Evolutionary conservation across 2,329 filamentous ascomycete genomes (phyloP), one percentile per base, ranked within the genome.

Genomic region (Domatiomyces globalis): DNA sequence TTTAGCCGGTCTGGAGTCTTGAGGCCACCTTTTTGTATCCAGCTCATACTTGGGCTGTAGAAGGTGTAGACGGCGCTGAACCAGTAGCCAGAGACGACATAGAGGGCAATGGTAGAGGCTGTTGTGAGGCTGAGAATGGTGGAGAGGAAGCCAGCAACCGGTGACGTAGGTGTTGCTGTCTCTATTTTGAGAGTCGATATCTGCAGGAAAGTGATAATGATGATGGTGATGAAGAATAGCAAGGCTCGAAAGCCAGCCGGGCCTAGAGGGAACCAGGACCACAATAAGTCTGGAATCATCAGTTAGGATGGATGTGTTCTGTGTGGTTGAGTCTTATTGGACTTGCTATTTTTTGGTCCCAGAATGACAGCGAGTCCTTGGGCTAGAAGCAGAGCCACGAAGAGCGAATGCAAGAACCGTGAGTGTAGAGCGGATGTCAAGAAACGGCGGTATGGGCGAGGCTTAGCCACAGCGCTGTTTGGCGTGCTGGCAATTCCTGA

Each of bases 391-490:
- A 92, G 70, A 12, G 88, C 73, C 56, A 86, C 71, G 12, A 78
- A 75, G 46, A 84, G 84, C 10, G 87, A 87, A 56, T 81, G 82
- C 47, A 84, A 83, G 69, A 95, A 96, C 62, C 88, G 80, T 62
- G 85, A 78, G 68, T 96, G 90, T 57, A 95, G 73, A 49, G 85
- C 83, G 48, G 90, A 89, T 55, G 90, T 94, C 60, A 95, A 72
- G 67, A 94, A 94, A 71, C 95, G 87, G 73, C 87, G 84, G 70
- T 95, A 94, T 43, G 68, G 69, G 58, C 70, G 65, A 54, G 67
- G 58, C 36, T 49, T 47, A 9, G 54, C 49, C 10, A 18, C 15
- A 10, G 33, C 33, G 15, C 15, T 39, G 33, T 39, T 39, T 12
- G 33, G 12, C 10, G 33, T 5, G 12, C 15, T 39, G 33, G 33